Base-by-base conservation (phyloP, 768 basidiomycete genomes). In the Rickenella mellea region DNA sequence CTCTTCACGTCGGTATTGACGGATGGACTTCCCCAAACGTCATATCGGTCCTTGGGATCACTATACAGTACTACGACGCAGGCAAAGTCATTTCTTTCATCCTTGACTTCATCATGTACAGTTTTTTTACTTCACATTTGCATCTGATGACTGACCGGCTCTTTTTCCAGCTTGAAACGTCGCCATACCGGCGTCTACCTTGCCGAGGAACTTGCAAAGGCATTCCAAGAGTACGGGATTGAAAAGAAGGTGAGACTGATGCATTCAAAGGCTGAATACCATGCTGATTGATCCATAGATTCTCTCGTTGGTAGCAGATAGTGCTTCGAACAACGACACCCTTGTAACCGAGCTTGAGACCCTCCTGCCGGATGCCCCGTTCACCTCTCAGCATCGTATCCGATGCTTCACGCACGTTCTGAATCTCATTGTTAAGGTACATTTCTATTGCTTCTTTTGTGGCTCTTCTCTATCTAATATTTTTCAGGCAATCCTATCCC, bases 11-110 rank as follows among this genome's bases (percentile, higher is more conserved):
- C 8, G 40, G 55, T 19, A 30, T 60, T 15, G 58, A 62, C 36
- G 56, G 59, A 4, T 61, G 58, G 58, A 58, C 58, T 1, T 51
- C 55, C 1, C 59, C 59, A 2, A 51, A 59, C 11, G 44, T 56
- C 7, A 43, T 52, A n/a, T 50, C 51, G 1, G 59, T 58, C 38
- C 48, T 63, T 10, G 57, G 60, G 2, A 48, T 55, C 7, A 55
- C 56, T 7, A 45, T 53, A 5, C 47, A 51, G 31, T 55, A 49
- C 43, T 27, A 56, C 21, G 17, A 37, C 2, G 40, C 52, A 6
- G 55, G 52, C 9, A 33, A 52, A 22, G 44, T 58, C 28, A 36
- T 38, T 11, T 40, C 43, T 1, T 27, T 52, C 3, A 52, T 54
- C 11, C 48, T 55, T 5, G 49, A 56, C 29, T 53, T 56, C 41